Evolutionary conservation across 169 alveolate species (phyloP).

Genomic region (Eimeria praecox): DNA sequence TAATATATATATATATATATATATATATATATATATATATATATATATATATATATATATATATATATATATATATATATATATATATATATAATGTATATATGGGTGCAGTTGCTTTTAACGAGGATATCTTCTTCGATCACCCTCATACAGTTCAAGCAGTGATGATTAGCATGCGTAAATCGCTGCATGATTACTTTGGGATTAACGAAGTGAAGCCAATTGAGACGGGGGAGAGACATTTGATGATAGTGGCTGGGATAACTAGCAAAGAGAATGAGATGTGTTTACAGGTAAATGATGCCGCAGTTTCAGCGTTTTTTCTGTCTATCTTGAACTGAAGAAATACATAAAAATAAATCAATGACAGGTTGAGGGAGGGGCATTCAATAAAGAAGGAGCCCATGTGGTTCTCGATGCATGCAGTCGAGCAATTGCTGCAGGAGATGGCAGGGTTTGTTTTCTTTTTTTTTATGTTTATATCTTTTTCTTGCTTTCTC

Average conservation of each 20-base stretch:
- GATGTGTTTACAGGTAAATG: slow-evolving; percentile 93
- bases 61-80: no score
- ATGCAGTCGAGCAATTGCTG: slow-evolving; percentile 91
- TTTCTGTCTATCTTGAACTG: no score
- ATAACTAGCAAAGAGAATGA: slow-evolving; percentile 92
- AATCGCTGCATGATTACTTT: slow-evolving; percentile 90
- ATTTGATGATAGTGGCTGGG: slow-evolving; percentile 91
- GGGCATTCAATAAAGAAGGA: slow-evolving; percentile 87
- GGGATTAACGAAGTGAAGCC: slow-evolving; percentile 92
- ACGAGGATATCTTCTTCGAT: slow-evolving; percentile 86
- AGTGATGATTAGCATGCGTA: slow-evolving; percentile 89
- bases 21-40: no score
- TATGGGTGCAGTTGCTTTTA: slow-evolving; percentile 83
- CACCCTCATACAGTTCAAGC: slow-evolving; percentile 87
- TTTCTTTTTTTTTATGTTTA: not conserved
- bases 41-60: no score
- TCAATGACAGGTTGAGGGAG: slow-evolving; percentile 89
- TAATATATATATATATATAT: not conserved
- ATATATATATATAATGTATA: not conserved
- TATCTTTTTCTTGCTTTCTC: not conserved
- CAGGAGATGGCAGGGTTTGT: slow-evolving; percentile 89
- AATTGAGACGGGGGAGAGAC: slow-evolving; percentile 94
- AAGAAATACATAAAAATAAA: no score
- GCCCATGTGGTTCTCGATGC: slow-evolving; percentile 89
- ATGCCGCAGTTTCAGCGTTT: not conserved